Conservation (phyloP, 23 red algal genomes). For the Chondrus crispus region DNA sequence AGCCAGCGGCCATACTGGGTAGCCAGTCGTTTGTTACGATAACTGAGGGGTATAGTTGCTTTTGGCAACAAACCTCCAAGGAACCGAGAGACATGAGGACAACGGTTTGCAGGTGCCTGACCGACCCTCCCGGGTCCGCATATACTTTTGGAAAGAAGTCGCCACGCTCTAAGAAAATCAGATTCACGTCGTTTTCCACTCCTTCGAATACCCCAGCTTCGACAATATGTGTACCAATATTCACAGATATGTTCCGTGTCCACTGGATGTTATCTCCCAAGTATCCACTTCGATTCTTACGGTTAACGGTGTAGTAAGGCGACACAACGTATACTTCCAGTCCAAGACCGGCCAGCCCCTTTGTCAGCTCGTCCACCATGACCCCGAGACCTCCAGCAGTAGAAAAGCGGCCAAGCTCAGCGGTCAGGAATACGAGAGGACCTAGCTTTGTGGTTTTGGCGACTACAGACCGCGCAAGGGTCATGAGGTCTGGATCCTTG, state of each 20-base stretch:
- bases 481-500: conserved; percentile 32
- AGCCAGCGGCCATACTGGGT: conserved; percentile 80
- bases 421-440: conserved; percentile 88
- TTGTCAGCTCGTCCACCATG: conserved; percentile 98
- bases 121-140: conserved; percentile 78
- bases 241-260: conserved; percentile 88
- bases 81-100: conserved; percentile 81
- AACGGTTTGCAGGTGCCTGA: conserved; percentile 74
- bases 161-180: conserved; percentile 93
- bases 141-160: conserved; percentile 95
- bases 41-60: conserved; percentile 70
- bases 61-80: conserved; percentile 92
- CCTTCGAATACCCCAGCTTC: conserved; percentile 88
- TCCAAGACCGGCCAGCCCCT: conserved; percentile 89
- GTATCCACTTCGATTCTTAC: conserved; percentile 88
- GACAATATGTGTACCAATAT: conserved; percentile 86
- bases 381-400: conserved; percentile 97
- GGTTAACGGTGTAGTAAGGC: conserved; percentile 96
- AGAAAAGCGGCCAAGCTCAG: conserved; percentile 94
- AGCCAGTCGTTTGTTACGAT: conserved; percentile 98
- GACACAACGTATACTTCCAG: conserved; percentile 97
- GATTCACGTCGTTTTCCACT: conserved; percentile 84
- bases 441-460: conserved; percentile 76
- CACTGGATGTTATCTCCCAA: conserved; percentile 84
- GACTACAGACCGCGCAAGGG: conserved; percentile 46